A percentile compares a stretch with the other conserved stretches of the same genome.
These are phyloP conservation scores for Carex sylvatica DNA, from an alignment of 202 grass and related monocot genomes.

Conservation along the genomic window DNA sequence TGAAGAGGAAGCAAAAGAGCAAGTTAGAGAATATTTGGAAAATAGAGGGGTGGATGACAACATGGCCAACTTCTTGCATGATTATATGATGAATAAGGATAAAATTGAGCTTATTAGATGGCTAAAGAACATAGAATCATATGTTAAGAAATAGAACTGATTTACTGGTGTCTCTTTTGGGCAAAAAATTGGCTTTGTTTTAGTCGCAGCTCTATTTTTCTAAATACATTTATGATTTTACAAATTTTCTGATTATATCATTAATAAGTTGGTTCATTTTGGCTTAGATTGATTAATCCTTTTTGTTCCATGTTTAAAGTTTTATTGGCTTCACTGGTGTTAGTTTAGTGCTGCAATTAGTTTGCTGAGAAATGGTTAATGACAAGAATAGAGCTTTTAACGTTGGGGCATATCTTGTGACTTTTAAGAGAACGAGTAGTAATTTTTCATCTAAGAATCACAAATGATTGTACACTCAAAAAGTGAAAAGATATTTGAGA, in stretches of 20 bases:
- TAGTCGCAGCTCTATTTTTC: background rate
- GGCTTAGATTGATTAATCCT: background rate
- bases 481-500: no score
- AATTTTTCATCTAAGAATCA: no score
- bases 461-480: no score
- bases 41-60: slow-evolving; percentile 65
- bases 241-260: background rate
- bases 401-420: no score
- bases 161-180: background rate
- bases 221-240: background rate
- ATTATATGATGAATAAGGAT: slow-evolving; percentile 73
- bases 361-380: background rate
- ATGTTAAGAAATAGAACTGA: slow-evolving; percentile 49
- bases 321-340: background rate
- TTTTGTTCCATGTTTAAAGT: background rate
- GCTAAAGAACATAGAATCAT: slow-evolving; percentile 62
- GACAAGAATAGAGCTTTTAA: no score
- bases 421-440: no score
- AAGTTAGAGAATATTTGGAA: slow-evolving; percentile 54
- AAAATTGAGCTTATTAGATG: slow-evolving; percentile 70
- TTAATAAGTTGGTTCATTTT: background rate
- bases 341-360: background rate
- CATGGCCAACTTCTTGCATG: slow-evolving; percentile 70
- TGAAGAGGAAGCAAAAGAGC: slow-evolving; percentile 33
- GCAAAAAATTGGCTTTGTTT: background rate